Evolutionary conservation across 2,329 filamentous ascomycete genomes (phyloP), one percentile per base, ranked within the genome.

Genomic region (Periconia macrospinosa): DNA sequence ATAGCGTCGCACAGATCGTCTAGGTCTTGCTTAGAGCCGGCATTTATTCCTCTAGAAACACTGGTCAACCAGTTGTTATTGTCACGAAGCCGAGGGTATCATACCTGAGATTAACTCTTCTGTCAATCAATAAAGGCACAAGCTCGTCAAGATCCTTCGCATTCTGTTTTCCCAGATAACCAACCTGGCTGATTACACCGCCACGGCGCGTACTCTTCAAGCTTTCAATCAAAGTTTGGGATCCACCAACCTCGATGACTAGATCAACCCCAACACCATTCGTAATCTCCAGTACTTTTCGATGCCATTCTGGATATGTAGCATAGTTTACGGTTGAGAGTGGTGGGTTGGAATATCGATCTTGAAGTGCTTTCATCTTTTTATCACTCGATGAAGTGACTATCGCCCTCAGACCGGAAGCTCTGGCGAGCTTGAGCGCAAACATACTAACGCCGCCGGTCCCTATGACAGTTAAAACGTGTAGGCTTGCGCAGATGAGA

Each of bases 311-410:
- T 0, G 78, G 66, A n/a, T 78, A 75, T 0, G 67, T 76, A 46
- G 78, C 80, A 67, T 87, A 88, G 70, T 87, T 86, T 61, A 87
- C 81, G 69, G 52, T 57, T 18, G 19, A 59, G 9, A 45, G 30
- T 7, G n/a, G 51, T 14, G 45, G 51, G 20, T 17, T 47, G 7
- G n/a, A 3, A 44, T 45, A 37, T 37, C 46, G 14, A 50, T 42
- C 42, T 18, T 83, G 76, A n/a, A 86, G 72, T 14, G 70, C 73
- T 33, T 78, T 67, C 0, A 76, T 76, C 63, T 86, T 86, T 3
- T 72, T 69, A 11, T 80, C 74, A 1, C 78, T 80, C 0, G 79
- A 83, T 0, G 83, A 85, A 0, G 83, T 86, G 0, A 84, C 78
- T 40, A 87, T 81, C 1, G 86, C 53, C 9, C n/a, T 51, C 9